A percentile compares a stretch with the other conserved stretches of the same genome.
Evolutionary conservation across 2,329 filamentous ascomycete species (phyloP).

Genomic region (Aspergillus brasiliensis): DNA sequence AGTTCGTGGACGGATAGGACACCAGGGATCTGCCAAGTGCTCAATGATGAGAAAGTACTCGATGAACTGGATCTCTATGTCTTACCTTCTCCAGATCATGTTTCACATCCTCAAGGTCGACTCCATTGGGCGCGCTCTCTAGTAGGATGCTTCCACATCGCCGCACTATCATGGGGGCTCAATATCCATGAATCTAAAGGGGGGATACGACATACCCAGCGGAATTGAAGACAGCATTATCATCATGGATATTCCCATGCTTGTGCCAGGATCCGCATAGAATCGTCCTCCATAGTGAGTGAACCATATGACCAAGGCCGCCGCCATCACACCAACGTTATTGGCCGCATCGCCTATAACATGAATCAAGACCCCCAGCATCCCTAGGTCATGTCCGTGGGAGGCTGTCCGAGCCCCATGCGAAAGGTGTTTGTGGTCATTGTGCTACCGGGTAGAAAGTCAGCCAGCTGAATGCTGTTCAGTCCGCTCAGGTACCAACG

Average conservation of each 20-base stretch:
- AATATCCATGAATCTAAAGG: not conserved
- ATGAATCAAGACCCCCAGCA: constrained; percentile 71
- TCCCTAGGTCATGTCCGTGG: constrained; percentile 64
- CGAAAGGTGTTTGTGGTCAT: constrained; percentile 28
- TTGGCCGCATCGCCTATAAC: constrained; percentile 73
- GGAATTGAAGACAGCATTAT: constrained; percentile 64
- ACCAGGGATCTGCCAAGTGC: constrained; percentile 59
- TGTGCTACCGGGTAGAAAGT: constrained; percentile 20
- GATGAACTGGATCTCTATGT: not conserved
- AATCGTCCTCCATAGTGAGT: constrained; percentile 59
- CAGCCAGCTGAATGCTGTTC: not conserved
- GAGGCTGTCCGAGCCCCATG: constrained; percentile 33
- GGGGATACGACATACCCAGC: constrained; percentile 19
- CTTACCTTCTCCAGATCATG: constrained; percentile 67
- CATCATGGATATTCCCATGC: constrained; percentile 71
- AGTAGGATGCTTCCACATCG: constrained; percentile 64
- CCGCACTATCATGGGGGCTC: constrained; percentile 22
- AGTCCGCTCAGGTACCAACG: not conserved
- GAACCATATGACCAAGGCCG: constrained; percentile 70
- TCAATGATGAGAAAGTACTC: not conserved
- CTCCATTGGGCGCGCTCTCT: constrained; percentile 63
- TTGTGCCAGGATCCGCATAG: constrained; percentile 72
- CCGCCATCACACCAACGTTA: constrained; percentile 73
- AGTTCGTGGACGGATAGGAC: constrained; percentile 70
- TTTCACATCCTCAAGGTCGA: constrained; percentile 64